Evolutionary conservation across 441 rosid genomes (phyloP).

Genomic region (Omphalea diandra): DNA sequence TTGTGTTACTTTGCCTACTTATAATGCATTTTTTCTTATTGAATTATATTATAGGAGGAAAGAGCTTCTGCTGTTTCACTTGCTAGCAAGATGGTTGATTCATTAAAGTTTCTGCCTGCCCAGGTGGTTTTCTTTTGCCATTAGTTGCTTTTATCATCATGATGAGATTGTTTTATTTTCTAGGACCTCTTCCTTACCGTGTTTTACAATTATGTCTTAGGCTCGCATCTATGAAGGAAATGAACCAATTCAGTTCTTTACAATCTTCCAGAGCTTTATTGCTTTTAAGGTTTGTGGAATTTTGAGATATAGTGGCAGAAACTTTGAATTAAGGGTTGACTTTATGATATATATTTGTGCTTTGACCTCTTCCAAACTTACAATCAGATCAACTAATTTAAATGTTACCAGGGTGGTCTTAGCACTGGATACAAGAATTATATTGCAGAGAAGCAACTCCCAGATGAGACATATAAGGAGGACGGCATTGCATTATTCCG

Average conservation of each 20-base stretch:
- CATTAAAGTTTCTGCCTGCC: constrained; percentile 75
- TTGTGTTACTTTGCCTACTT: neutral
- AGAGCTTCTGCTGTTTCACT: constrained; percentile 69
- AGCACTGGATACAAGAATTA: constrained; percentile 78
- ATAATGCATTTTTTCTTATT: constrained; percentile 25
- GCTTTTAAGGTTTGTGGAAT: constrained; percentile 66
- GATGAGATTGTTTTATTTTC: constrained; percentile 11
- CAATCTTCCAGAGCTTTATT: constrained; percentile 92
- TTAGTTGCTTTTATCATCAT: constrained; percentile 11
- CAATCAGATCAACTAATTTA: constrained; percentile 22
- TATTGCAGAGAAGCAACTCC: constrained; percentile 67
- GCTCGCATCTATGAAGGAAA: constrained; percentile 83
- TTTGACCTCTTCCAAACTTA: neutral
- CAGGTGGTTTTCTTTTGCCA: constrained; percentile 54
- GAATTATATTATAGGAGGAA: constrained; percentile 60
- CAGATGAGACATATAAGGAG: constrained; percentile 72
- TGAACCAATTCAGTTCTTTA: constrained; percentile 91
- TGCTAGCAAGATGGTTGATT: constrained; percentile 88
- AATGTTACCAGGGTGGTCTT: constrained; percentile 72
- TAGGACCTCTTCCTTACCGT: constrained; percentile 17
- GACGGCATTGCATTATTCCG: constrained; percentile 79
- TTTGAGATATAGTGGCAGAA: constrained; percentile 1
- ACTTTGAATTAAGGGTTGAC: neutral
- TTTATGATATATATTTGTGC: constrained; percentile 10
- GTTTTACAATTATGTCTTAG: constrained; percentile 38